Percentiles rank a stretch among this genome's conserved stretches.
These are phyloP conservation scores for Fusarium penzigii DNA, from an alignment of 2,329 filamentous ascomycete genomes.

Conservation along the genomic window DNA sequence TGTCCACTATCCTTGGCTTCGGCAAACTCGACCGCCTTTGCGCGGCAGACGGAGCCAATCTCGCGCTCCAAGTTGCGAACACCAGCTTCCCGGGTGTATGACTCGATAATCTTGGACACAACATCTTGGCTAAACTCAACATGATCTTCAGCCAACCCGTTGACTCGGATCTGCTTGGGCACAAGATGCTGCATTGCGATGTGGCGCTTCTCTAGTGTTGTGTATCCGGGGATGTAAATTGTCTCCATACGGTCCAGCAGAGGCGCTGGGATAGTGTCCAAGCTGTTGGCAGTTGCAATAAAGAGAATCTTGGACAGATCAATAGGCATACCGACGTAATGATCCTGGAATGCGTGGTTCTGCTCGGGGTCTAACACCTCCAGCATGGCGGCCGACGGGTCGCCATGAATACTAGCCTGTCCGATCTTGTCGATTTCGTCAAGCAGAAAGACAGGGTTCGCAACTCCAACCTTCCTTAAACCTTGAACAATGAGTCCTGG, in stretches of 20 bases:
- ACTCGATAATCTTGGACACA: conserved; percentile 91
- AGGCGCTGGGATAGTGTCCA: conserved; percentile 94
- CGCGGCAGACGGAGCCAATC: conserved; percentile 89
- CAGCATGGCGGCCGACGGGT: conserved; percentile 95
- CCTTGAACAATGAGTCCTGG: conserved; percentile 92
- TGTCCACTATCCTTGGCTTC: conserved; percentile 78
- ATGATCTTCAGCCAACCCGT: conserved; percentile 77
- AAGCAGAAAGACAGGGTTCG: conserved; percentile 92
- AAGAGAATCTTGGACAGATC: conserved; percentile 96
- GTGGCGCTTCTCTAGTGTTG: conserved; percentile 92
- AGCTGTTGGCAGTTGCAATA: conserved; percentile 92
- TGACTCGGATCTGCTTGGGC: conserved; percentile 90
- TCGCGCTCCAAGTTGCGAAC: conserved; percentile 96
- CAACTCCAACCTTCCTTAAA: conserved; percentile 90
- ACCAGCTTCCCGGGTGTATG: conserved; percentile 93
- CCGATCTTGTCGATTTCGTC: conserved; percentile 99
- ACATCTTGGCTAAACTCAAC: conserved; percentile 79
- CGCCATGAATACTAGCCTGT: conserved; percentile 86
- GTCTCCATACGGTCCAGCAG: conserved; percentile 97
- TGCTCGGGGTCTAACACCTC: conserved; percentile 97
- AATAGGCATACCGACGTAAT: conserved; percentile 94
- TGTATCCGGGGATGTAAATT: conserved; percentile 91
- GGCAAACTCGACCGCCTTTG: conserved; percentile 92
- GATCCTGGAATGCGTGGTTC: conserved; percentile 91
- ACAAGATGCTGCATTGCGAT: conserved; percentile 93